phyloP scores from a whole-genome alignment of 805 yeast genomes.

The Zygoascus flipseniorum region DNA sequence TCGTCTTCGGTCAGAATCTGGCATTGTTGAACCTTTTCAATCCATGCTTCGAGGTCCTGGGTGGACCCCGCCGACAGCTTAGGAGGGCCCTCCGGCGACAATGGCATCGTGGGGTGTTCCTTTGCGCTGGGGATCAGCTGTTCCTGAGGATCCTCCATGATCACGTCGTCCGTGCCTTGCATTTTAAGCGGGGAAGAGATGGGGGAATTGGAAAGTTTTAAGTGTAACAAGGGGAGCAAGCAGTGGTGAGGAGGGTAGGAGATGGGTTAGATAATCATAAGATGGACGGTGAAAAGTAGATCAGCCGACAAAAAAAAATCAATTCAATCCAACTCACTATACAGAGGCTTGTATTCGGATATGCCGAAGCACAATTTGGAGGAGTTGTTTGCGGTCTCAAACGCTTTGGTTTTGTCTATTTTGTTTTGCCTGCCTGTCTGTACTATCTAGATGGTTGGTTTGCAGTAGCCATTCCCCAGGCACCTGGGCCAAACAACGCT shows the following conservation, averaged over 20 bases:
- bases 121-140: not conserved
- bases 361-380: too few species aligned
- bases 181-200: not conserved
- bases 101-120: not conserved
- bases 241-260: not conserved
- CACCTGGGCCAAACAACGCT: too few species aligned
- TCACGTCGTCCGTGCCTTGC: conserved; percentile 3
- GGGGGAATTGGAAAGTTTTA: not conserved
- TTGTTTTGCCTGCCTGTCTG: too few species aligned
- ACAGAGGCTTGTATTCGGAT: too few species aligned
- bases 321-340: too few species aligned
- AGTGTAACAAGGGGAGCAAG: not conserved
- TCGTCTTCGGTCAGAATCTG: conserved; percentile 75
- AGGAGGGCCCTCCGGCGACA: not conserved
- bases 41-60: conserved; percentile 75
- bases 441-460: too few species aligned
- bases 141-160: conserved; percentile 7
- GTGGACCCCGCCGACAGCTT: not conserved
- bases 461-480: too few species aligned
- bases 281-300: too few species aligned
- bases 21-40: conserved; percentile 68
- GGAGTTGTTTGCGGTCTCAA: too few species aligned
- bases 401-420: too few species aligned
- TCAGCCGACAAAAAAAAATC: too few species aligned
- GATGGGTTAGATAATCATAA: not conserved